These are phyloP conservation scores for Coelastrella sp. DNA, from an alignment of 139 green algal genomes.

Conservation along the genomic window DNA sequence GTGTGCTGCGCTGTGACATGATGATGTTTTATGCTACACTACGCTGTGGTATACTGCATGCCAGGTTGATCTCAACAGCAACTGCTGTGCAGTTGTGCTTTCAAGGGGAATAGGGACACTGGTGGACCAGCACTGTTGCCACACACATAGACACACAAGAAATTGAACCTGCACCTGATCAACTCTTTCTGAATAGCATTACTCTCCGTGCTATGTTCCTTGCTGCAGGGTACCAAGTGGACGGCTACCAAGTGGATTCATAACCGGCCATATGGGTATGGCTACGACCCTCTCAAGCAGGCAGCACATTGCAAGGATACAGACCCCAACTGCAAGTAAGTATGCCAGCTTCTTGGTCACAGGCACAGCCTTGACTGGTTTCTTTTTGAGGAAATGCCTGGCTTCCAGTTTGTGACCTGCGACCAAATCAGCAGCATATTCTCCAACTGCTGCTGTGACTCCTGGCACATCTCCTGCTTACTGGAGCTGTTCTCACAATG, in stretches of 20 bases:
- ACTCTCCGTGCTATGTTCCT: too few relatives aligned
- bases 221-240: conserved; percentile 73
- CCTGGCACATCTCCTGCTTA: neutral
- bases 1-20: too few relatives aligned
- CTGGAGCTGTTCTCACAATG: neutral
- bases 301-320: conserved; percentile 33
- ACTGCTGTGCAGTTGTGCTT: too few relatives aligned
- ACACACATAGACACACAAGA: too few relatives aligned
- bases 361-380: neutral
- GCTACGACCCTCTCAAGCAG: conserved; percentile 49
- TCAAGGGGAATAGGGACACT: too few relatives aligned
- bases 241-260: conserved; percentile 77
- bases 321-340: neutral
- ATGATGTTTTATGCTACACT: too few relatives aligned
- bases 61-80: too few relatives aligned
- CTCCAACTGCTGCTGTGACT: neutral
- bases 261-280: conserved; percentile 48
- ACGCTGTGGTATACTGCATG: too few relatives aligned
- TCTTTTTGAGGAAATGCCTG: neutral
- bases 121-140: too few relatives aligned
- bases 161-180: too few relatives aligned
- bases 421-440: too few relatives aligned
- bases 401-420: neutral
- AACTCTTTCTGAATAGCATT: too few relatives aligned
- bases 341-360: neutral